These are phyloP conservation scores for Lotmaria passim DNA, from an alignment of 208 protist species.

Conservation along the genomic window DNA sequence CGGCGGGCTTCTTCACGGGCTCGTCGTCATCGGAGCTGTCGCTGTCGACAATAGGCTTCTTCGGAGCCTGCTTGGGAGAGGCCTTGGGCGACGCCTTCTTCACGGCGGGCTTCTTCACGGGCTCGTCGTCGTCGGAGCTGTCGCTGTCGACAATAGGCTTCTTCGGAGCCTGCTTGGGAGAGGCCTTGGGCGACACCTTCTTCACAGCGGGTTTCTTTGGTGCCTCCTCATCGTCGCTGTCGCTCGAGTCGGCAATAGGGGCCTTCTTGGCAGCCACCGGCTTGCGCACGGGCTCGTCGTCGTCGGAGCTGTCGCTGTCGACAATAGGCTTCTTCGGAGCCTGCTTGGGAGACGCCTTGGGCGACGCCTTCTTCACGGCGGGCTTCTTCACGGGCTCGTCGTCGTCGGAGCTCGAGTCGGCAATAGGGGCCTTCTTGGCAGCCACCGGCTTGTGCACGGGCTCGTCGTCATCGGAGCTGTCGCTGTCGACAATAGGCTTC, in stretches of 20 bases:
- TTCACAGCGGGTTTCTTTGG: conserved; percentile 37
- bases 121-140: conserved; percentile 50
- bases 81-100: conserved; percentile 56
- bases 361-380: conserved; percentile 38
- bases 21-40: conserved; percentile 36
- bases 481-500: too few species aligned
- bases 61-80: neutral
- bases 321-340: conserved; percentile 39
- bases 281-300: conserved; percentile 67
- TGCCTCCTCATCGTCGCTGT: conserved; percentile 63
- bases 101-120: conserved; percentile 41
- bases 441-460: conserved; percentile 40
- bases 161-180: conserved; percentile 28
- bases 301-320: conserved; percentile 36
- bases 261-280: conserved; percentile 25
- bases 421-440: conserved; percentile 40
- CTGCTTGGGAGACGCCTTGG: conserved; percentile 43
- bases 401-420: conserved; percentile 40
- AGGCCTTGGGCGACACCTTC: conserved; percentile 25
- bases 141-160: conserved; percentile 11
- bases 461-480: conserved; percentile 37
- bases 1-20: conserved; percentile 38
- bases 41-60: too few species aligned
- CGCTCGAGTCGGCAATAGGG: conserved; percentile 26
- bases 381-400: conserved; percentile 48